Base-by-base conservation (phyloP, 352 stramenopile genomes). In the Hyaloperonospora arabidopsidis region DNA sequence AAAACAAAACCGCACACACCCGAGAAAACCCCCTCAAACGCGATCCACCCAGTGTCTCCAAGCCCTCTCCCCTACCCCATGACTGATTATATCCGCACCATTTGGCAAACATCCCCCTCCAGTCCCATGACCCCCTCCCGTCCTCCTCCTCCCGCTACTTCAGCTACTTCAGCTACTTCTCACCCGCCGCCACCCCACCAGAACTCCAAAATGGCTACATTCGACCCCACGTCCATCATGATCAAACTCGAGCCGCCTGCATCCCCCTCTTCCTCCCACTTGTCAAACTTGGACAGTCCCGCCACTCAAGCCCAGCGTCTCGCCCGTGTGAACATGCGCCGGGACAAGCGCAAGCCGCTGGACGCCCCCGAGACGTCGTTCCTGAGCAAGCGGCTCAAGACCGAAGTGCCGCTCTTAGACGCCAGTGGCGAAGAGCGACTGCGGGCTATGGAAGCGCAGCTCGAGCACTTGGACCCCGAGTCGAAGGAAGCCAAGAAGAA, bases 401-500 rank as follows among this genome's bases (percentile, higher is more conserved):
- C 76, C n/a, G 63, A 79, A 32, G 25, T 8, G 52, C n/a, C 34
- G 0, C 18, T 45, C 44, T 68, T 87, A 48, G 81, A 91, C 55
- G 62, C 76, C 1, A 75, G 77, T 29, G 79, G 76, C 5, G 83
- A 91, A 53, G 84, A 93, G 62, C 83, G 81, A 0, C 62, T 93
- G 39, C 83, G 83, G 5, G 71, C 71, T 13, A 91, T 93, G 84
- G 84, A 93, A 49, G 74, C 80, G 25, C 84, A 93, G 57, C 65
- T 93, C 15, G 76, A 91, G 58, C 83, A 78, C 45, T 62, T 93
- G 41, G 81, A 93, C 46, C 79, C 84, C 7, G 84, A 93, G 59
- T 93, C 84, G 52, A 93, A 93, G 52, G 84, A 93, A 52, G 81
- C 84, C 49, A 93, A 93, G 76, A 93, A 93, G 72, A 93, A 93